Evolutionary conservation across 2,329 filamentous ascomycete genomes (phyloP).

Genomic region (Grosmannia clavigera): DNA sequence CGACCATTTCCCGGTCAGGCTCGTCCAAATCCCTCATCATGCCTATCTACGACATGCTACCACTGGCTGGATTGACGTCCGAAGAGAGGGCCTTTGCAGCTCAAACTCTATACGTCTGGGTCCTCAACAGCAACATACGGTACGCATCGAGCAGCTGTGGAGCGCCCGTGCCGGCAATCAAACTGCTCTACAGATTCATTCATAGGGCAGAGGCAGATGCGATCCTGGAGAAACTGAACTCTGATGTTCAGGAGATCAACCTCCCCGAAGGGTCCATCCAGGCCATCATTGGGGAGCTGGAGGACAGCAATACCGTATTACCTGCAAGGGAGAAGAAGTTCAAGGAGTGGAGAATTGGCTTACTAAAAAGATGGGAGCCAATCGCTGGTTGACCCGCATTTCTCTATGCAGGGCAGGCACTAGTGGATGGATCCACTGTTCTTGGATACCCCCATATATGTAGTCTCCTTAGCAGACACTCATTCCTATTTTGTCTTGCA

Average conservation of each 20-base stretch:
- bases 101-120: slow-evolving; percentile 36
- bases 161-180: slow-evolving; percentile 29
- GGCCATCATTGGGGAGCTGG: slow-evolving; percentile 30
- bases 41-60: slow-evolving; percentile 19
- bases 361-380: slow-evolving; percentile 39
- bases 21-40: slow-evolving; percentile 44
- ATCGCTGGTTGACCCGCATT: background rate
- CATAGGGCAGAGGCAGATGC: slow-evolving; percentile 29
- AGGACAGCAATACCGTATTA: slow-evolving; percentile 35
- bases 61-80: background rate
- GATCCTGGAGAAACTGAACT: slow-evolving; percentile 37
- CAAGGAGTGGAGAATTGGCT: slow-evolving; percentile 54
- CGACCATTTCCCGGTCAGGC: slow-evolving; percentile 42
- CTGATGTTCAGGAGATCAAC: slow-evolving; percentile 45
- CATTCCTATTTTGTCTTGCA: background rate
- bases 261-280: slow-evolving; percentile 39
- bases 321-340: slow-evolving; percentile 45
- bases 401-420: background rate
- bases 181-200: slow-evolving; percentile 38
- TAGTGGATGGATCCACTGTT: background rate
- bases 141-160: slow-evolving; percentile 31
- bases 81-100: background rate
- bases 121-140: slow-evolving; percentile 41
- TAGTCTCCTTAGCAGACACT: background rate
- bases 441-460: background rate